A percentile compares a stretch with the other conserved stretches of the same genome.
These are phyloP conservation scores for Flammula alnicola DNA, from an alignment of 1,284 basidiomycete species.

Conservation along the genomic window DNA sequence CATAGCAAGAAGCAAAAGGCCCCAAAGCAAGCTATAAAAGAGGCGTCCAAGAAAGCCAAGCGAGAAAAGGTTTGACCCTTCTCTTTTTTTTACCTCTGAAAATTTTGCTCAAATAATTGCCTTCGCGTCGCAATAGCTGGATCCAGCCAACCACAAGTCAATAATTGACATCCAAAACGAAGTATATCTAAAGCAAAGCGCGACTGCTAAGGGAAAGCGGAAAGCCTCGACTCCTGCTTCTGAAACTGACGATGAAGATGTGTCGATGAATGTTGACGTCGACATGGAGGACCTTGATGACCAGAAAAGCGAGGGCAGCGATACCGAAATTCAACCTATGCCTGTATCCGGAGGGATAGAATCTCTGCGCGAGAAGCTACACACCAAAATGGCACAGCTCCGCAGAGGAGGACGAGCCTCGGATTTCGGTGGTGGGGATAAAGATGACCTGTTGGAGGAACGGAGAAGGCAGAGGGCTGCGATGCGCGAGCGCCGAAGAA, in stretches of 20 bases:
- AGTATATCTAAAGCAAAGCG: constrained; percentile 35
- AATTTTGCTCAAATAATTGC: constrained; percentile 7
- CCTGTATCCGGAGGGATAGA: constrained; percentile 68
- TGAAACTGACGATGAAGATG: constrained; percentile 42
- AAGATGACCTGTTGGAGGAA: constrained; percentile 84
- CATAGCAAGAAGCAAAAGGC: constrained; percentile 87
- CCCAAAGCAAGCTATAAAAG: constrained; percentile 83
- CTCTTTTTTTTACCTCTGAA: neutral
- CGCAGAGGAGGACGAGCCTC: constrained; percentile 47
- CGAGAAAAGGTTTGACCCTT: constrained; percentile 72
- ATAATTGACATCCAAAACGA: constrained; percentile 78
- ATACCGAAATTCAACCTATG: constrained; percentile 64
- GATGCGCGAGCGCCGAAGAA: constrained; percentile 81
- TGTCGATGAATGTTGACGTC: constrained; percentile 44
- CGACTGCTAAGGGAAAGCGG: constrained; percentile 48
- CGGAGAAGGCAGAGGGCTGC: constrained; percentile 75
- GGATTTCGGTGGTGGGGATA: constrained; percentile 54
- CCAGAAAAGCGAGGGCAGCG: constrained; percentile 32
- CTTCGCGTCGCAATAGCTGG: constrained; percentile 59
- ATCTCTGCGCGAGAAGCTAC: constrained; percentile 78
- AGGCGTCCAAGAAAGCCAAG: constrained; percentile 85
- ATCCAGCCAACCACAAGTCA: constrained; percentile 87
- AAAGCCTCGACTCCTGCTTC: constrained; percentile 42
- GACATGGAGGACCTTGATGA: constrained; percentile 37
- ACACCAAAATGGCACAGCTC: constrained; percentile 76